These are phyloP conservation scores for Cystobasidiaceae sp. DNA, from an alignment of 1,284 basidiomycete species.

Conservation along the genomic window DNA sequence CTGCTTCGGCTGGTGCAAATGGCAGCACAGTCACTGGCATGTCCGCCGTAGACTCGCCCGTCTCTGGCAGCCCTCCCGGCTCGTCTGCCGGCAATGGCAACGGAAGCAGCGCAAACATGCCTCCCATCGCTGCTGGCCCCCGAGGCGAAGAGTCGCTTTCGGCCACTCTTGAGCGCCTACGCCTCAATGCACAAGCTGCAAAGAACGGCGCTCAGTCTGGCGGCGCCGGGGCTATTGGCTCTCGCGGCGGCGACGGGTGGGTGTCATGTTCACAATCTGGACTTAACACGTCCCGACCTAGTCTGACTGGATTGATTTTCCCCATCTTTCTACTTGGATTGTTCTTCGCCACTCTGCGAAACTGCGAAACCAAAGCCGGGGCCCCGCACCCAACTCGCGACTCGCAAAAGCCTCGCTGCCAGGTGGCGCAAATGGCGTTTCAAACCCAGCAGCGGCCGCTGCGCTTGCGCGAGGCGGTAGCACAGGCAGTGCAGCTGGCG, in stretches of 20 bases:
- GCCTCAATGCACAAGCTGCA: conserved; percentile 29
- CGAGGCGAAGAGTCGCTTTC: conserved; percentile 25
- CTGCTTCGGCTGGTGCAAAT: no score
- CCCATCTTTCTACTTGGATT: no score
- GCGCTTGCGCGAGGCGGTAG: conserved; percentile 4
- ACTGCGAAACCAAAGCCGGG: neutral
- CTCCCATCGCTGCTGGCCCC: conserved; percentile 4
- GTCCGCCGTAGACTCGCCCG: conserved; percentile 1
- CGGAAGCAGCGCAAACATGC: neutral
- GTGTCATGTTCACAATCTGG: no score
- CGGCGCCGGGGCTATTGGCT: conserved; percentile 23
- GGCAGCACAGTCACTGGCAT: neutral
- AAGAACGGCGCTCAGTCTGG: conserved; percentile 30
- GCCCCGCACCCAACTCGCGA: conserved; percentile 20
- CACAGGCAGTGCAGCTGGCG: conserved; percentile 5
- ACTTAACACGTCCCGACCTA: no score
- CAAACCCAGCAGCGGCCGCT: neutral
- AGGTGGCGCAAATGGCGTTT: conserved; percentile 16
- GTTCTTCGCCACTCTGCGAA: neutral
- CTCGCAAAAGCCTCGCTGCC: conserved; percentile 19
- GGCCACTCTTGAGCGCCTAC: conserved; percentile 15
- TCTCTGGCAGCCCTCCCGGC: neutral
- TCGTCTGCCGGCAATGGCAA: conserved; percentile 3
- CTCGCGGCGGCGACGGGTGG: conserved; percentile 6
- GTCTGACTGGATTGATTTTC: no score